phyloP scores from a whole-genome alignment of 2,329 filamentous ascomycete species.

The Teratosphaeriaceae sp. region DNA sequence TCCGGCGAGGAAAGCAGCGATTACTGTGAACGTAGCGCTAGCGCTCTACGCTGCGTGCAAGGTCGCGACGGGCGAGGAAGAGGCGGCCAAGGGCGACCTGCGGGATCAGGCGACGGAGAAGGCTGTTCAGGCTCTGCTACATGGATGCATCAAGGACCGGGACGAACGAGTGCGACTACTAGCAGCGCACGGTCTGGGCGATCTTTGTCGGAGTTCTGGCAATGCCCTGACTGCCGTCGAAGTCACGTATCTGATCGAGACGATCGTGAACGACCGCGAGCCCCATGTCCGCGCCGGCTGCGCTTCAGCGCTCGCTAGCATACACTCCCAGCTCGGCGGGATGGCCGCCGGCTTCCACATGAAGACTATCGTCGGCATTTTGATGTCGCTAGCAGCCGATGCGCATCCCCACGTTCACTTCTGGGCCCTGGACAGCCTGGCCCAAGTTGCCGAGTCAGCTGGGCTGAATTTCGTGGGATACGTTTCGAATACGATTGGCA shows the following conservation, averaged over 20 bases:
- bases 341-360: slow-evolving; percentile 96
- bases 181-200: slow-evolving; percentile 76
- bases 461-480: slow-evolving; percentile 88
- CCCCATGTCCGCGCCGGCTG: slow-evolving; percentile 90
- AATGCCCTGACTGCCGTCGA: slow-evolving; percentile 84
- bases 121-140: slow-evolving; percentile 60
- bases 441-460: slow-evolving; percentile 81
- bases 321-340: slow-evolving; percentile 90
- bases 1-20: slow-evolving; percentile 79
- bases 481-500: slow-evolving; percentile 82
- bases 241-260: slow-evolving; percentile 87
- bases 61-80: slow-evolving; percentile 75
- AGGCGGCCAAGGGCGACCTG: slow-evolving; percentile 64
- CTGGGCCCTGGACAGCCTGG: slow-evolving; percentile 87
- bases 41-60: slow-evolving; percentile 75
- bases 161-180: slow-evolving; percentile 83
- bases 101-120: slow-evolving; percentile 72
- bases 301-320: slow-evolving; percentile 85
- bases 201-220: slow-evolving; percentile 77
- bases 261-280: slow-evolving; percentile 88
- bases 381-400: slow-evolving; percentile 97
- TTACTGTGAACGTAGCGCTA: slow-evolving; percentile 82
- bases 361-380: slow-evolving; percentile 92
- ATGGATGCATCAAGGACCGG: slow-evolving; percentile 69
- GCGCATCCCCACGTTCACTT: slow-evolving; percentile 93